A percentile compares a stretch with the other conserved stretches of the same genome.
Evolutionary conservation across 2,329 filamentous ascomycete genomes (phyloP).

Genomic region (Cercospora zeina): DNA sequence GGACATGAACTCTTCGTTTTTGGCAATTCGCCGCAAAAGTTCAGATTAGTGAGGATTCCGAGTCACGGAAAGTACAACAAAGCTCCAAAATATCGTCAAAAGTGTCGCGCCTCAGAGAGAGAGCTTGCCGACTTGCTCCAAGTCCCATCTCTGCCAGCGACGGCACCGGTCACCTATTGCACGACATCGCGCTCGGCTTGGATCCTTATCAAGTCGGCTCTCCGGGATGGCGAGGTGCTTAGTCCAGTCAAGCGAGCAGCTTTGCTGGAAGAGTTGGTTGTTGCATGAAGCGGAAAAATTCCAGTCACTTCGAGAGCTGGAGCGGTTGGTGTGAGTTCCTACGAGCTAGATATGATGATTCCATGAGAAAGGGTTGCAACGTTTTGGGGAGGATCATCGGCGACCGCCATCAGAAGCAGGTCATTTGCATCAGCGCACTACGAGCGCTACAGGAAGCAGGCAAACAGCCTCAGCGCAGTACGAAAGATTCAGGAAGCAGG

Average conservation of each 20-base stretch:
- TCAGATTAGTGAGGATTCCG: not conserved
- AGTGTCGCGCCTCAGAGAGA: not conserved
- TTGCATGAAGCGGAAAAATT: not conserved
- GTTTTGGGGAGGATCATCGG: too few species aligned
- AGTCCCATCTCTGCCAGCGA: not conserved
- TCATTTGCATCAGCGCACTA: too few species aligned
- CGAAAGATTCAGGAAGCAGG: too few species aligned
- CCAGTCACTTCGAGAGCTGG: not conserved
- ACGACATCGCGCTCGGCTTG: not conserved
- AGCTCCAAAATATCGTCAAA: not conserved
- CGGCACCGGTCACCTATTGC: conserved; percentile 5
- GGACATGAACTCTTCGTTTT: not conserved
- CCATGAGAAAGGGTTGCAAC: too few species aligned
- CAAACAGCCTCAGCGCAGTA: too few species aligned
- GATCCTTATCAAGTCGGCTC: not conserved
- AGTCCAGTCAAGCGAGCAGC: not conserved
- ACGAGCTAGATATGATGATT: not conserved
- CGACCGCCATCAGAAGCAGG: too few species aligned
- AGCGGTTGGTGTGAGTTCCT: not conserved
- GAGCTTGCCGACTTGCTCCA: not conserved
- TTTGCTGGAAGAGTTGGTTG: conserved; percentile 3
- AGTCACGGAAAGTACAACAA: not conserved
- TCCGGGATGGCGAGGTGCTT: not conserved
- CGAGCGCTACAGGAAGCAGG: too few species aligned
- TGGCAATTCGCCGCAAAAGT: not conserved